Base-by-base conservation (phyloP, 2,329 filamentous ascomycete genomes). In the Alternaria rosae region DNA sequence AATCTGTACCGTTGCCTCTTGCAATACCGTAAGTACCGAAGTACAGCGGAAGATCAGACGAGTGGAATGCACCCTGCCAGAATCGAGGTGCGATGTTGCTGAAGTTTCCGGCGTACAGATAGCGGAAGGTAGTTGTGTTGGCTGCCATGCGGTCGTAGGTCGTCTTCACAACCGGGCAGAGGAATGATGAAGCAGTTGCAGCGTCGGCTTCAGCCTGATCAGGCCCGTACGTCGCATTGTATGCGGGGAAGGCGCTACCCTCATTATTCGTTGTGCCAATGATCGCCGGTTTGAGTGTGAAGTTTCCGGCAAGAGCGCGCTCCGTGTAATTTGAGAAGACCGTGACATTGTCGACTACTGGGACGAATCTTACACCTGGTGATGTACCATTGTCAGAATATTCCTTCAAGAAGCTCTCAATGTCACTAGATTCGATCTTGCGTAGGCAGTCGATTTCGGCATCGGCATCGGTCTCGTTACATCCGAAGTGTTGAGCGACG, bases 361-460 rank as follows among this genome's bases (percentile, higher is more conserved):
- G 74, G 4, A 56, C 42, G 59, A 79, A 79, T 2, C 64, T 64
- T 5, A 80, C 56, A 3, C 59, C 43, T 1, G 77, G 76, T 8
- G 65, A 61, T 8, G 65, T 69, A 9, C 67, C 69, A 9, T 70
- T 72, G 44, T 77, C 71, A 25, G 66, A 44, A 54, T 76, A 75
- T 5, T 57, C 43, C 11, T 76, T 75, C 10, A 81, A 66, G 55
- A 79, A 79, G 32, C 70, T 66, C 17, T 72, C 70, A 15, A 82
- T 77, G 7, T 67, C 64, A 4, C 62, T 20, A 10, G 58, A 72
- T 8, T 72, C 66, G 0, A 81, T 69, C 2, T 71, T 67, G 21
- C 76, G 72, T 61, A 83, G 74, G 60, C 81, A 83, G 2, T 70
- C 70, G 4, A 83, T 62, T 58, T 81, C 75, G 0, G 63, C 69